Base-by-base conservation (phyloP, 2,329 filamentous ascomycete species). In the Spiromastix sp. region DNA sequence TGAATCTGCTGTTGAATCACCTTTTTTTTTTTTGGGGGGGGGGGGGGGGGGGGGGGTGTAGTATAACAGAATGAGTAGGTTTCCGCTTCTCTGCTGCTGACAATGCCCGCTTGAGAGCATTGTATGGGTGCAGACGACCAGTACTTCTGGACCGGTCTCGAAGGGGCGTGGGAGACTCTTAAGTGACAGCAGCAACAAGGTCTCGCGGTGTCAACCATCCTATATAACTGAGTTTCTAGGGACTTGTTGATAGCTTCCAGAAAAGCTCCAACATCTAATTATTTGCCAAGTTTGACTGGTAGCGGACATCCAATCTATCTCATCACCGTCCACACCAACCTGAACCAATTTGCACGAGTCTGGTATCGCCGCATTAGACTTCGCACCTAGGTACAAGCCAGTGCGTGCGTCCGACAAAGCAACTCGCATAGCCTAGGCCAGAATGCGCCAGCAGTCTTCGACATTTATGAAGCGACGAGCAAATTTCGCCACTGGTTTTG, bases 401-500 rank as follows among this genome's bases (percentile, higher is more conserved):
- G 60, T 64, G 13, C 62, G 62, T 12, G 57, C 50, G 10, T 63
- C 61, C 1, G 61, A 49, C 25, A 51, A 54, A 3, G 64, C 56
- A 7, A 55, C 53, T 15, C 61, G 47, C 37, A 59, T 57, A 3
- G 62, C 65, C 36, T 63, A 54, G 11, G 60, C 58, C 3, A 65
- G 52, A n/a, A 68, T 51, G 8, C 65, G 48, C 4, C 64, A 64
- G 19, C 63, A 63, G 40, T 69, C 64, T 32, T 61, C 61, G 1
- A 61, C 57, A 28, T 57, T 57, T 0, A 61, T 63, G 16, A 67
- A 53, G 1, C 63, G 57, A 42, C 67, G 63, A 2, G 58, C 60
- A 36, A 67, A 67, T 34, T 67, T 68, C 5, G 63, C 66, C 24
- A 68, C 41, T 0, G 62, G 61, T 19, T 57, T 59, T 1, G 63